Base-by-base conservation (phyloP, 495 filamentous ascomycete genomes). In the Aspergillus cavernicola region DNA sequence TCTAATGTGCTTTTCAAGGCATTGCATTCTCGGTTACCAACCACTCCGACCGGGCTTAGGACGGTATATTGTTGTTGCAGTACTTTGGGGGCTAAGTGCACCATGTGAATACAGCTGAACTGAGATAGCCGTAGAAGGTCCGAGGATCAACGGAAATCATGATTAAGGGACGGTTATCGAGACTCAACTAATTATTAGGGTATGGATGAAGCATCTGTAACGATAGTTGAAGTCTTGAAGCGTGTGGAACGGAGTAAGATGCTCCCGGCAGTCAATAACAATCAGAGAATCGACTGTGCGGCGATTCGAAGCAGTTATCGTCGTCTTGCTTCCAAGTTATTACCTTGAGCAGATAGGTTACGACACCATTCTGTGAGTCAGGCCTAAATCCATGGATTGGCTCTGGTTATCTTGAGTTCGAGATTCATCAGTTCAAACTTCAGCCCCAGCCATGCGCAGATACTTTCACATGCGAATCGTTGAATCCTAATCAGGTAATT, bases 321-420 rank as follows among this genome's bases (percentile, higher is more conserved):
- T n/a, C n/a, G n/a, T n/a, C n/a, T n/a, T n/a, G n/a, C n/a, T n/a
- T n/a, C n/a, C n/a, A n/a, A n/a, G n/a, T n/a, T n/a, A n/a, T n/a
- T n/a, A n/a, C n/a, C n/a, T n/a, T n/a, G 41, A 18, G 15, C 29
- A 18, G 13, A 31, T 33, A 3, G 42, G 26, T 32, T 45, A 45
- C 26, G 42, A 45, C 43, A 33, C 28, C 43, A 46, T 46, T 45
- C 43, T 22, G 15, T 15, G 28, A 23, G n/a, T 23, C 29, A 46
- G 16, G 20, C 7, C 12, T 6, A 28, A 10, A 46, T 22, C 43
- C 43, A 33, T 46, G 28, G 28, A 44, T 29, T 32, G 3, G 13
- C 24, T 28, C 24, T 31, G 18, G 18, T 23, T 40, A 40, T 40
- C 38, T 23, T 18, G 23, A 6, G 18, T 11, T 40, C 22, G 37